A percentile compares a stretch with the other conserved stretches of the same genome.
phyloP scores from a whole-genome alignment of 1,284 basidiomycete species.

The Cerrena zonata region DNA sequence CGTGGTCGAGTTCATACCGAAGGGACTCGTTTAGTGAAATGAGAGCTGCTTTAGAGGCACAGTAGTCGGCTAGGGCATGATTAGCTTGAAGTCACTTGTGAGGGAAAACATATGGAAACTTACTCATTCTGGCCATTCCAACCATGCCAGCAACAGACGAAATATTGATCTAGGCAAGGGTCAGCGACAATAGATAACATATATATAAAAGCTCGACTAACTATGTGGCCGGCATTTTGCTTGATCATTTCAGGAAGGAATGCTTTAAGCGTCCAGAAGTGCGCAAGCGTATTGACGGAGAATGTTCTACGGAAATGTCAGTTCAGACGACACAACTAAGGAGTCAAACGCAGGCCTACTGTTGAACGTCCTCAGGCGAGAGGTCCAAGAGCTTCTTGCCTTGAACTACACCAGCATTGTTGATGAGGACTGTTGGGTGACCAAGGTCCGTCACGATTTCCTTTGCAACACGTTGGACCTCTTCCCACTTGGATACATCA shows the following conservation, averaged over 20 bases:
- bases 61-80: conserved; percentile 69
- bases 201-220: conserved; percentile 33
- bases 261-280: conserved; percentile 87
- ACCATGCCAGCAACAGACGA: conserved; percentile 75
- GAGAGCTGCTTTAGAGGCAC: conserved; percentile 81
- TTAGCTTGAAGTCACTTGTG: conserved; percentile 9
- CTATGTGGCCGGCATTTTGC: conserved; percentile 76
- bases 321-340: conserved; percentile 3
- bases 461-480: conserved; percentile 69
- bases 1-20: conserved; percentile 79
- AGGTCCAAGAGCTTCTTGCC: conserved; percentile 83
- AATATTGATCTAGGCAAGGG: conserved; percentile 58
- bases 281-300: conserved; percentile 80
- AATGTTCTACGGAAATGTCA: conserved; percentile 61
- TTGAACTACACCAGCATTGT: conserved; percentile 94
- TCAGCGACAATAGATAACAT: conserved; percentile 1
- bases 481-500: conserved; percentile 82
- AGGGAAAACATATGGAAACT: conserved; percentile 26
- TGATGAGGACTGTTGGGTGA: conserved; percentile 83
- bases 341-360: conserved; percentile 44
- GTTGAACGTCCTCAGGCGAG: conserved; percentile 67
- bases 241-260: conserved; percentile 90
- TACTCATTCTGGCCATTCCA: conserved; percentile 77
- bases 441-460: conserved; percentile 79
- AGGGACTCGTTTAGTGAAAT: conserved; percentile 74